A percentile compares a stretch with the other conserved stretches of the same genome.
These are phyloP conservation scores for Kodamaea sp. DNA, from an alignment of 1,139 yeast species.

Conservation along the genomic window DNA sequence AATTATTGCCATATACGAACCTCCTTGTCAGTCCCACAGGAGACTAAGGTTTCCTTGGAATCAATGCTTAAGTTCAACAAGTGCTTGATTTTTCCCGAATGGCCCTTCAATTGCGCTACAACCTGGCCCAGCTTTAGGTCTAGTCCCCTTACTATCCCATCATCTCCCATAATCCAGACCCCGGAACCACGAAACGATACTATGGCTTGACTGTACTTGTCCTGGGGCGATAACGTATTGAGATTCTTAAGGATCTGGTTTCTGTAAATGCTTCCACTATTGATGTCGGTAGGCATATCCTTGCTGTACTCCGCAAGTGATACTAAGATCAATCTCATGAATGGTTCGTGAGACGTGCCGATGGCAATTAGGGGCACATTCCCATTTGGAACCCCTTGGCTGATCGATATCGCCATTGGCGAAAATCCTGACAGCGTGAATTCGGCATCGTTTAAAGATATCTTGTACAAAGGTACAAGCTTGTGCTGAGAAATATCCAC, in stretches of 20 bases:
- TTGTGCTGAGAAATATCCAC: conserved; percentile 9
- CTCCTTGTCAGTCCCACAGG: conserved; percentile 31
- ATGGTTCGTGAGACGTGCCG: conserved; percentile 78
- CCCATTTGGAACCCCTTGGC: conserved; percentile 11
- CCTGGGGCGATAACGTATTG: conserved; percentile 68
- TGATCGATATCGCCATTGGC: conserved; percentile 50
- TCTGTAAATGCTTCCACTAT: conserved; percentile 22
- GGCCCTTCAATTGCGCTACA: conserved; percentile 28
- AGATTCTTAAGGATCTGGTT: conserved; percentile 57
- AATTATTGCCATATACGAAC: conserved; percentile 19
- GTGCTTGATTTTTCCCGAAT: conserved; percentile 52
- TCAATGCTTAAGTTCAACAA: background rate
- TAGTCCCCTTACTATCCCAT: conserved; percentile 62
- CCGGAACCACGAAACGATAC: conserved; percentile 40
- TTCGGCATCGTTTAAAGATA: conserved; percentile 75
- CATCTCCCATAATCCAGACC: conserved; percentile 70
- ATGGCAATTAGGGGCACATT: conserved; percentile 43
- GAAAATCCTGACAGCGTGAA: conserved; percentile 69
- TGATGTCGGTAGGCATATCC: background rate
- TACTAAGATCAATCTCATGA: conserved; percentile 62
- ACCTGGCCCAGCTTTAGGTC: conserved; percentile 37
- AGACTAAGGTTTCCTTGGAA: background rate
- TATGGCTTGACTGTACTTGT: conserved; percentile 61
- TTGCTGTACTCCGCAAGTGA: conserved; percentile 36
- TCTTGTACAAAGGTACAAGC: conserved; percentile 35